Evolutionary conservation across 495 filamentous ascomycete species (phyloP).

Genomic region (Trichoderma erinaceum): DNA sequence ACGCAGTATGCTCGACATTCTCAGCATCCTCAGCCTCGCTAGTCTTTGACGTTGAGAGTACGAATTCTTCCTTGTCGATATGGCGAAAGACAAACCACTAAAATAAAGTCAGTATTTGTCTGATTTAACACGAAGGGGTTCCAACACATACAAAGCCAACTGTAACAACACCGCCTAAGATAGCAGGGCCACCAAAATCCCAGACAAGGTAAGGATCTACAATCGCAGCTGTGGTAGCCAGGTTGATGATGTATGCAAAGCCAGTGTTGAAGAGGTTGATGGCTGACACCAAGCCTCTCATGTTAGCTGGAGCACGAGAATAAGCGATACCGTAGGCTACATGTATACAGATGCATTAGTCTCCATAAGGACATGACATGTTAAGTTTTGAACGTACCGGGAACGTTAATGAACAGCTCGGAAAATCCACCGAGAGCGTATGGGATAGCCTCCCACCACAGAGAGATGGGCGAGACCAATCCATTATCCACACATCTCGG

Average conservation of each 20-base stretch:
- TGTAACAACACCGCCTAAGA: slow-evolving; percentile 40
- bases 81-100: slow-evolving; percentile 45
- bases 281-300: slow-evolving; percentile 63
- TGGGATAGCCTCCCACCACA: slow-evolving; percentile 46
- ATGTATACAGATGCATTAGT: not conserved
- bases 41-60: slow-evolving; percentile 19
- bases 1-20: not conserved
- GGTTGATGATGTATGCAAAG: slow-evolving; percentile 52
- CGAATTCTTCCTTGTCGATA: slow-evolving; percentile 43
- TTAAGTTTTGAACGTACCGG: slow-evolving; percentile 21
- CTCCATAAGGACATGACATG: not conserved
- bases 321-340: slow-evolving; percentile 63
- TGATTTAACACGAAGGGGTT: not conserved
- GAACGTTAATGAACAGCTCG: slow-evolving; percentile 65
- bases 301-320: slow-evolving; percentile 60
- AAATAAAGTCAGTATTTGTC: not conserved
- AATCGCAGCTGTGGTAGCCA: slow-evolving; percentile 54
- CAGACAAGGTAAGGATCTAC: slow-evolving; percentile 55
- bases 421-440: slow-evolving; percentile 54
- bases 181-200: slow-evolving; percentile 48
- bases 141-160: slow-evolving; percentile 28
- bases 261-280: slow-evolving; percentile 58
- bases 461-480: slow-evolving; percentile 42
- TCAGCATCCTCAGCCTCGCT: not conserved
- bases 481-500: slow-evolving; percentile 33